These are phyloP conservation scores for Aspergillus sp. DNA, from an alignment of 2,329 filamentous ascomycete species.

Conservation along the genomic window DNA sequence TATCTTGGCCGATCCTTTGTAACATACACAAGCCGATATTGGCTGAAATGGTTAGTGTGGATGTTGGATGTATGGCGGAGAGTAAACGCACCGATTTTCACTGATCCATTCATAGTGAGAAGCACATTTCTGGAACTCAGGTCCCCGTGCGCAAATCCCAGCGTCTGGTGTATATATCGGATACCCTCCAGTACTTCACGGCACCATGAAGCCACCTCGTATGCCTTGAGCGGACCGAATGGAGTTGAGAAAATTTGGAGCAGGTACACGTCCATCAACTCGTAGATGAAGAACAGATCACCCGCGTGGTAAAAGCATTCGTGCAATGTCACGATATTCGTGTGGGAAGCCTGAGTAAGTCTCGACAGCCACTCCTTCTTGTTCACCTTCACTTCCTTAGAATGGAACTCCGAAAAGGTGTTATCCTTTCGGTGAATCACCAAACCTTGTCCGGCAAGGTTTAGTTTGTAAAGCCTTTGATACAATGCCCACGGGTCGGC, in stretches of 20 bases:
- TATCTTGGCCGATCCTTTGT: background rate
- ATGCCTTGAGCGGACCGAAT: slow-evolving; percentile 10
- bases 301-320: slow-evolving; percentile 12
- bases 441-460: slow-evolving; percentile 3
- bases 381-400: slow-evolving; percentile 7
- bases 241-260: slow-evolving; percentile 10
- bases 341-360: slow-evolving; percentile 6
- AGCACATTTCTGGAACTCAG: slow-evolving; percentile 8
- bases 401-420: slow-evolving; percentile 8
- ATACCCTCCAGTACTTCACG: slow-evolving; percentile 13
- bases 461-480: slow-evolving; percentile 7
- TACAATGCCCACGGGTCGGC: slow-evolving; percentile 5
- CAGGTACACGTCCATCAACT: slow-evolving; percentile 17
- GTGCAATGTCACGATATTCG: slow-evolving; percentile 10
- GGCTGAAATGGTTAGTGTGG: slow-evolving; percentile 1
- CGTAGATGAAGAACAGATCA: slow-evolving; percentile 12
- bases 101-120: slow-evolving; percentile 8
- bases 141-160: slow-evolving; percentile 8
- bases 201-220: slow-evolving; percentile 15
- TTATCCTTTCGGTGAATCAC: slow-evolving; percentile 5
- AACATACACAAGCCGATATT: slow-evolving; percentile 13
- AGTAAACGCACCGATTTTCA: slow-evolving; percentile 14
- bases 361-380: slow-evolving; percentile 5
- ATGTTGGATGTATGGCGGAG: background rate
- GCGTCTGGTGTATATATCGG: slow-evolving; percentile 13